phyloP scores from a whole-genome alignment of 2,329 filamentous ascomycete genomes.

The Didymosphaeria variabile region DNA sequence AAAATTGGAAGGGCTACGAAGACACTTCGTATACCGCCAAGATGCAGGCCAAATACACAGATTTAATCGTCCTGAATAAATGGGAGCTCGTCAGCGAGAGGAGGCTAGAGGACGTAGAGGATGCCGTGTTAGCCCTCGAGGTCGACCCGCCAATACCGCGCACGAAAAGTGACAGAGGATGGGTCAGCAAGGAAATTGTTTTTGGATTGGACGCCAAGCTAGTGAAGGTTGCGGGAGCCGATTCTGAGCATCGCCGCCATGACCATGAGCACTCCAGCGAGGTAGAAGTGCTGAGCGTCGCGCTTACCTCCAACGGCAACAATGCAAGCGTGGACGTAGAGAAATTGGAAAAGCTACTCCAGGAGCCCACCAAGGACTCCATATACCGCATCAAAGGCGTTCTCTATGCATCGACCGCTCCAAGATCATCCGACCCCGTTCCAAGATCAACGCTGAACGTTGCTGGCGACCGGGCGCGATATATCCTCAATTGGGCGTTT shows the following conservation, averaged over 20 bases:
- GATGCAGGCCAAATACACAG: constrained; percentile 88
- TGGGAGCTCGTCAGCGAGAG: constrained; percentile 82
- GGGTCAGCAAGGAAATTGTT: constrained; percentile 79
- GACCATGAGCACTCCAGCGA: constrained; percentile 75
- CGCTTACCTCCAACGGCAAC: constrained; percentile 61
- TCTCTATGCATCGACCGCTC: constrained; percentile 57
- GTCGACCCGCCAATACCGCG: constrained; percentile 76
- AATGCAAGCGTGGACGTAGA: constrained; percentile 70
- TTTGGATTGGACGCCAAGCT: constrained; percentile 89
- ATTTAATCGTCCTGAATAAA: constrained; percentile 92
- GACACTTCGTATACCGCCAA: constrained; percentile 89
- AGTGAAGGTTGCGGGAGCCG: constrained; percentile 59
- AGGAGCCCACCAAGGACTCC: constrained; percentile 85
- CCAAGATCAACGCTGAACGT: constrained; percentile 48
- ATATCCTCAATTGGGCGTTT: constrained; percentile 98
- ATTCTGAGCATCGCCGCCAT: constrained; percentile 68
- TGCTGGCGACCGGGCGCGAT: constrained; percentile 60
- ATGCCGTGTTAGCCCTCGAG: constrained; percentile 81
- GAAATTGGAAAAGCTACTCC: constrained; percentile 64
- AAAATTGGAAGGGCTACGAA: constrained; percentile 94
- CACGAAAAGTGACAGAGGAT: constrained; percentile 84
- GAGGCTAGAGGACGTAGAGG: constrained; percentile 78
- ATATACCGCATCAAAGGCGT: constrained; percentile 92
- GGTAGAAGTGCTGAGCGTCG: constrained; percentile 90
- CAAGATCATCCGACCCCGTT: constrained; percentile 56